Evolutionary conservation across 2,329 filamentous ascomycete genomes (phyloP).

Genomic region (Plectosphaerella cucumerina): DNA sequence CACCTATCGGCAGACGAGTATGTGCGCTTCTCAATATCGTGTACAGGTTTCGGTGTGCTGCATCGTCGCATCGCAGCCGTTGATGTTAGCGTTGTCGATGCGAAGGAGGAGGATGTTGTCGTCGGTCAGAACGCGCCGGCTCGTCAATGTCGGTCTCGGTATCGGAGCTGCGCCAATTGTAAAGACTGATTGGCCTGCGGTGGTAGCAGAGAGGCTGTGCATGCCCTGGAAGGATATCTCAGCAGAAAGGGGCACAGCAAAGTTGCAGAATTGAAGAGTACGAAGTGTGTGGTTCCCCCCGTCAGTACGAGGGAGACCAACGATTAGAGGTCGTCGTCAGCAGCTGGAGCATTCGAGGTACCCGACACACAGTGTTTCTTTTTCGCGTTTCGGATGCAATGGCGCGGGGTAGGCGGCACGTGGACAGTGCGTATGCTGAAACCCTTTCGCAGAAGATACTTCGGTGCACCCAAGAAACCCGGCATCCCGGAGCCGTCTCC

Average conservation of each 20-base stretch:
- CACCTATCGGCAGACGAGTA: background rate
- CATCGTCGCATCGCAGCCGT: background rate
- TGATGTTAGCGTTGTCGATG: no score
- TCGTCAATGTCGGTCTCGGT: background rate
- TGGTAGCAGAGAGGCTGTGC: background rate
- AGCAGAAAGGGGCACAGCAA: no score
- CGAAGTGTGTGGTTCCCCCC: no score
- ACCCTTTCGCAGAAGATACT: background rate
- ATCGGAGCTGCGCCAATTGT: background rate
- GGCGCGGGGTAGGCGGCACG: background rate
- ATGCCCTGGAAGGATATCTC: background rate
- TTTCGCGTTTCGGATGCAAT: background rate
- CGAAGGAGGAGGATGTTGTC: no score
- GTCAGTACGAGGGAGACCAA: no score
- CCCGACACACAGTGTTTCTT: background rate
- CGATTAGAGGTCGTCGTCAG: background rate
- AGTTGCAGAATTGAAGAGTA: no score
- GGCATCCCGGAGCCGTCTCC: background rate
- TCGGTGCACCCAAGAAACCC: background rate
- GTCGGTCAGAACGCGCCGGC: no score
- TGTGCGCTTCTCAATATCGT: background rate
- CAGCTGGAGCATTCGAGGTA: background rate
- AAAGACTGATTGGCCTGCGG: background rate
- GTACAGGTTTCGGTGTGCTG: background rate
- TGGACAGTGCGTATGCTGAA: background rate